phyloP scores from a whole-genome alignment of 257 asterid species.

The Osmanthus fragrans region DNA sequence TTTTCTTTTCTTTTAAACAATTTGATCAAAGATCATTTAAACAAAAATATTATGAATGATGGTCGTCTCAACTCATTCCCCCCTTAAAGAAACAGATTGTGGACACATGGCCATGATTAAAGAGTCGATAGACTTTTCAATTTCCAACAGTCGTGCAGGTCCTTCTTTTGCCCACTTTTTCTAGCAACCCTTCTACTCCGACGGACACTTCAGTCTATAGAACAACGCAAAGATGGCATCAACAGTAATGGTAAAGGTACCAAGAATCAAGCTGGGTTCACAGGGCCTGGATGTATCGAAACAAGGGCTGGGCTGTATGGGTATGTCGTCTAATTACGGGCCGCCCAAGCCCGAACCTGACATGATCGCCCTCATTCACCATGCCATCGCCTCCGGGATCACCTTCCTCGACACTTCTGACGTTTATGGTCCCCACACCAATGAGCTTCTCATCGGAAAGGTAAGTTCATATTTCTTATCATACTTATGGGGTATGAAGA shows the following conservation, averaged over 20 bases:
- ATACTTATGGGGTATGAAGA: neutral
- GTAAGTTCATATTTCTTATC: neutral
- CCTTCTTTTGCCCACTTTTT: no score
- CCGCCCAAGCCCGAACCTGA: slow-evolving; percentile 37
- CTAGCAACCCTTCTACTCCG: no score
- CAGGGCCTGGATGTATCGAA: slow-evolving; percentile 37
- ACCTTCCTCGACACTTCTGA: slow-evolving; percentile 40
- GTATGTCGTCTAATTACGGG: slow-evolving; percentile 38
- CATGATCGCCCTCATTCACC: slow-evolving; percentile 36
- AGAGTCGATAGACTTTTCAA: no score
- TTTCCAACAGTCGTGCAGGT: no score
- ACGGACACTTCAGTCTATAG: no score
- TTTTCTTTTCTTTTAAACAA: no score
- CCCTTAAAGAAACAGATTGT: no score
- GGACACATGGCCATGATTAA: no score
- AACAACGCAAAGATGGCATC: no score
- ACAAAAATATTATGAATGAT: no score
- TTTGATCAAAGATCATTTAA: no score
- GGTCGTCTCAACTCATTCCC: no score
- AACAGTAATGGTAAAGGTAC: neutral
- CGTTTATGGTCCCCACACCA: slow-evolving; percentile 33
- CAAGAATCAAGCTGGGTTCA: slow-evolving; percentile 31
- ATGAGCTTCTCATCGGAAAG: slow-evolving; percentile 39
- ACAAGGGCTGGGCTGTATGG: slow-evolving; percentile 40
- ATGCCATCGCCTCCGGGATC: slow-evolving; percentile 37